Conservation (phyloP, 495 filamentous ascomycete species). For the Bathelium albidoporum region DNA sequence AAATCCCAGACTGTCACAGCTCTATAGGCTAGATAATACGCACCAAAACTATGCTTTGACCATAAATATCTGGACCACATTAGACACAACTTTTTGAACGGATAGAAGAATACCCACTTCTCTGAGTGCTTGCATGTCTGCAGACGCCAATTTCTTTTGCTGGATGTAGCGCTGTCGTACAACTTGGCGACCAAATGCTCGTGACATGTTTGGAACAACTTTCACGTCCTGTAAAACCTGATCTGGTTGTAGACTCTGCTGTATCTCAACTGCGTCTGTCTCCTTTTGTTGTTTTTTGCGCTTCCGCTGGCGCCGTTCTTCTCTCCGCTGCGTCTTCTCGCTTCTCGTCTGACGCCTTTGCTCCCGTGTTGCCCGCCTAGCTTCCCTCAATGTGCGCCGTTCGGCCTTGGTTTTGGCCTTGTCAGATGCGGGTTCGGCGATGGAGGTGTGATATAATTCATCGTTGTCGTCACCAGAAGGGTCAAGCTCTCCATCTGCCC, state of each 20-base stretch:
- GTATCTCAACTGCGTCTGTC: not conserved
- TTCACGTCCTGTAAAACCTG: not conserved
- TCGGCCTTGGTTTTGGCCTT: conserved; percentile 6
- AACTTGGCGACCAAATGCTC: conserved; percentile 40
- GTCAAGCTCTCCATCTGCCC: not conserved
- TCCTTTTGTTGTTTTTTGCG: conserved; percentile 14
- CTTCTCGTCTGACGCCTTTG: conserved; percentile 18
- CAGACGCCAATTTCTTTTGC: conserved; percentile 63
- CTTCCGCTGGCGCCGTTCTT: conserved; percentile 20
- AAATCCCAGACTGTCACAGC: too few species aligned
- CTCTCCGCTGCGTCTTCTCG: conserved; percentile 15
- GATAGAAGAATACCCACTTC: conserved; percentile 45
- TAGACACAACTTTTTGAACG: not conserved
- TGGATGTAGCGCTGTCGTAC: conserved; percentile 63
- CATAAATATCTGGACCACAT: conserved; percentile 24
- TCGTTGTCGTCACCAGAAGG: too few species aligned
- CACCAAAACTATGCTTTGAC: conserved; percentile 23
- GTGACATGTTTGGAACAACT: not conserved
- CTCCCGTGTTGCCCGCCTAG: conserved; percentile 30
- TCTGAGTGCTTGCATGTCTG: conserved; percentile 62
- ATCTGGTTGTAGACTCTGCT: not conserved
- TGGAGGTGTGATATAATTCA: not conserved
- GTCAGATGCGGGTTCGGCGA: not conserved
- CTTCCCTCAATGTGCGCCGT: conserved; percentile 26
- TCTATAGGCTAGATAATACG: too few species aligned